phyloP scores from a whole-genome alignment of 148 eudicot genomes.

The Amaranthus cruentus region DNA sequence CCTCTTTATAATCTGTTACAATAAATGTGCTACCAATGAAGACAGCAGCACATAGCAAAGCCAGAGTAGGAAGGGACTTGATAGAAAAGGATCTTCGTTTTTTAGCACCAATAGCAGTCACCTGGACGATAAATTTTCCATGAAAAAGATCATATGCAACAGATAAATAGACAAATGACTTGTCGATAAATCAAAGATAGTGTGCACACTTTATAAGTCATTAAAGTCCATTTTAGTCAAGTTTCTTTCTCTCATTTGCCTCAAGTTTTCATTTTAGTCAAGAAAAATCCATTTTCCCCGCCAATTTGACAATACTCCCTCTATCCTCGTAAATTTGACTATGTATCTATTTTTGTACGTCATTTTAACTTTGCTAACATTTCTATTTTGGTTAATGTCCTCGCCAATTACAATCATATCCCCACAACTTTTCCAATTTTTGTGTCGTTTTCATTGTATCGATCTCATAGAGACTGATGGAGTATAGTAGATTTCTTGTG shows the following conservation, averaged over 20 bases:
- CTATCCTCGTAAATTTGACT: too few species aligned
- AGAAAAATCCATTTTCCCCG: neutral
- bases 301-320: too few species aligned
- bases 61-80: conserved; percentile 30
- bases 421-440: too few species aligned
- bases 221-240: neutral
- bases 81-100: conserved; percentile 29
- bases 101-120: conserved; percentile 23
- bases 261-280: neutral
- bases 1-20: conserved; percentile 43
- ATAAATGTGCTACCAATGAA: conserved; percentile 40
- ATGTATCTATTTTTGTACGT: too few species aligned
- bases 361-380: too few species aligned
- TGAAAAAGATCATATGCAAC: too few species aligned
- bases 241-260: neutral
- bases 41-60: conserved; percentile 42
- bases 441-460: too few species aligned
- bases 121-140: conserved; percentile 14
- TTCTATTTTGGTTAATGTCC: too few species aligned
- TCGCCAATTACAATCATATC: too few species aligned
- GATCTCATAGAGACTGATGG: too few species aligned
- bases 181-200: too few species aligned
- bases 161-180: too few species aligned
- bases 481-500: neutral
- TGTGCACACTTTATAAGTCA: neutral